Conservation (phyloP, 139 green algal genomes). For the Parachlorella kessleri region DNA sequence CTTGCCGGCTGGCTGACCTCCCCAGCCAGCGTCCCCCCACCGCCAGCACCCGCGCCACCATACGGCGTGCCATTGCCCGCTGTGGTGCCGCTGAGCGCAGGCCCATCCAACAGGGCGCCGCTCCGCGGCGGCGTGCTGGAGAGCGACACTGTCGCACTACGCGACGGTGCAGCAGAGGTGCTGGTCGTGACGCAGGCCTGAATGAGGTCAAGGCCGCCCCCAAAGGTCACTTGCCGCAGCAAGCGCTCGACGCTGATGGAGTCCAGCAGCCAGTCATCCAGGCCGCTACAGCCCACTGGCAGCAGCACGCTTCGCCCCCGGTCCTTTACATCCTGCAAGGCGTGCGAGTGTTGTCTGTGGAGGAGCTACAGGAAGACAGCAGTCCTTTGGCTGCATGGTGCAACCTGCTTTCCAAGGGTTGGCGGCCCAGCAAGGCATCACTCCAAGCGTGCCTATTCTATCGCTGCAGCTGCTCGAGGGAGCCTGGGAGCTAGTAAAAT, state of each 20-base stretch:
- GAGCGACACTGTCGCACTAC: background rate
- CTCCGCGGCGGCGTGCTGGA: background rate
- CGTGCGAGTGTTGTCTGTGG: too few species aligned
- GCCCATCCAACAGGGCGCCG: too few species aligned
- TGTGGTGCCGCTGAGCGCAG: too few species aligned
- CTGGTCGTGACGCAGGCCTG: conserved; percentile 14
- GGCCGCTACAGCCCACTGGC: conserved; percentile 56
- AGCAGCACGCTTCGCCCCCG: conserved; percentile 40
- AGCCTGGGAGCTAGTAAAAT: background rate
- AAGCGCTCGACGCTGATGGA: conserved; percentile 40
- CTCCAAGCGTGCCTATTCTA: background rate
- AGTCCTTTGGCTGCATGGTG: background rate
- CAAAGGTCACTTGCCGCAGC: conserved; percentile 27
- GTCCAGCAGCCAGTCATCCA: conserved; percentile 66
- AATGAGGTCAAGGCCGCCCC: conserved; percentile 1
- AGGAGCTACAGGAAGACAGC: too few species aligned
- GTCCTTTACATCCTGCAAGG: conserved; percentile 38
- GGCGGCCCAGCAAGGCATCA: background rate
- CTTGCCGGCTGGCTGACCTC: too few species aligned
- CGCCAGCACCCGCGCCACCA: too few species aligned
- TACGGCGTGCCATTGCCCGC: too few species aligned
- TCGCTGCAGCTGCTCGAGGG: background rate
- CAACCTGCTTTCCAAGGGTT: background rate
- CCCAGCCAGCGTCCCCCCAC: too few species aligned
- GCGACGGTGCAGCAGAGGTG: background rate